Percentiles rank a stretch among this genome's conserved stretches.
Evolutionary conservation across 805 yeast species (phyloP).

Genomic region (Brettanomyces custersianus): DNA sequence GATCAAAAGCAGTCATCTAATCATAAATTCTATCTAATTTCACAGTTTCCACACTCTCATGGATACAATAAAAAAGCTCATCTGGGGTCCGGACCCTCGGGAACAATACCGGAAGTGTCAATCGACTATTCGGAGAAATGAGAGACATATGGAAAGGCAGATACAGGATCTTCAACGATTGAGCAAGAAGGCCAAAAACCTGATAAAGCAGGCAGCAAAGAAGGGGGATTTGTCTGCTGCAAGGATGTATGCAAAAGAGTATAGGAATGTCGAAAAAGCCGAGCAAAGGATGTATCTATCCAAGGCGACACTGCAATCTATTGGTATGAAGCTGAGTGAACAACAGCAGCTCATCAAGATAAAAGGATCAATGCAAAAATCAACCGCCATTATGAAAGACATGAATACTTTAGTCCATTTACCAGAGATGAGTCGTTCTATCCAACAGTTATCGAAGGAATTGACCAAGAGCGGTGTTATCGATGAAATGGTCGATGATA

Average conservation of each 20-base stretch:
- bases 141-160: constrained; percentile 76
- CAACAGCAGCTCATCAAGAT: constrained; percentile 80
- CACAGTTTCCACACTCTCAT: not conserved
- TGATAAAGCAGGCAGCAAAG: constrained; percentile 68
- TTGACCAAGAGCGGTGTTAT: constrained; percentile 79
- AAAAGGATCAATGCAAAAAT: constrained; percentile 70
- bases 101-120: constrained; percentile 81
- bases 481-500: constrained; percentile 92
- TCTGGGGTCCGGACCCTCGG: constrained; percentile 96
- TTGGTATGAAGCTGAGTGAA: constrained; percentile 83
- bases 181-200: constrained; percentile 67
- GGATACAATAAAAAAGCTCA: constrained; percentile 47
- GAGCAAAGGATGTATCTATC: constrained; percentile 66
- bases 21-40: too few species aligned
- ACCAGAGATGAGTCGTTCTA: constrained; percentile 73
- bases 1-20: not conserved
- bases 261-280: constrained; percentile 65
- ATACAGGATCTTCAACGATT: constrained; percentile 47
- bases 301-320: constrained; percentile 78
- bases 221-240: constrained; percentile 72
- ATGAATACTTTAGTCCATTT: constrained; percentile 69
- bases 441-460: constrained; percentile 82
- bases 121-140: constrained; percentile 70
- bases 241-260: constrained; percentile 71
- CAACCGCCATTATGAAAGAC: constrained; percentile 80